Evolutionary conservation across 768 basidiomycete genomes (phyloP), one percentile per base, ranked within the genome.

Genomic region (Exsudoporus frostii): DNA sequence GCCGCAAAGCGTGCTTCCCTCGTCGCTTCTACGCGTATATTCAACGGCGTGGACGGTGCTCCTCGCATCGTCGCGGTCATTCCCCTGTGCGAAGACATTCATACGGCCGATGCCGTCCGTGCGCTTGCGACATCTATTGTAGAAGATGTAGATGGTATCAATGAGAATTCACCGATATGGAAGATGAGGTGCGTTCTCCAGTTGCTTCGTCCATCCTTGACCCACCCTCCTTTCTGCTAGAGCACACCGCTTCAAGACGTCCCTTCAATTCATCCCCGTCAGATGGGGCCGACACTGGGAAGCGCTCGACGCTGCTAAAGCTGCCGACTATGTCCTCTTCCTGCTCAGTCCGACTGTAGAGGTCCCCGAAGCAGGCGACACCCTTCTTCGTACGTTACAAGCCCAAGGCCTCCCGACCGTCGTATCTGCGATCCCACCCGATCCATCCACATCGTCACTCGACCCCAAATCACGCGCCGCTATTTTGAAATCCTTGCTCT

Each of bases 61-160:
- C 92, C 95, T 20, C 77, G 96, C 29, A 86, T 98, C 37, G 87
- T 98, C 11, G 86, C 92, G 0, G 81, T 98, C 40, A 80, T 99
- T 36, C 92, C 95, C 3, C 77, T 99, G 8, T 85, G 85, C 24
- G 75, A 76, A 24, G 89, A 90, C 60, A 75, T 92, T 38, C 72
- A 73, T 56, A 68, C 85, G 3, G 71, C 70, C 45, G 73, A 68
- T 49, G 78, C 82, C 5, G 80, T 86, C 0, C 65, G 71, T 37
- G 75, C 82, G 2, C 76, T 97, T 25, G 81, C 84, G 4, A 74
- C 77, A 38, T 75, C 84, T 8, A 63, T 91, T 30, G 85, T 84
- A 33, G 73, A 81, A 39, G 61, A 67, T n/a, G 48, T 70, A 0
- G 60, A 63, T 10, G 58, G 57, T 0, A 50, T 67, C 11, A 34